Conservation (phyloP, 805 yeast genomes). For the Metschnikowia cubensis region DNA sequence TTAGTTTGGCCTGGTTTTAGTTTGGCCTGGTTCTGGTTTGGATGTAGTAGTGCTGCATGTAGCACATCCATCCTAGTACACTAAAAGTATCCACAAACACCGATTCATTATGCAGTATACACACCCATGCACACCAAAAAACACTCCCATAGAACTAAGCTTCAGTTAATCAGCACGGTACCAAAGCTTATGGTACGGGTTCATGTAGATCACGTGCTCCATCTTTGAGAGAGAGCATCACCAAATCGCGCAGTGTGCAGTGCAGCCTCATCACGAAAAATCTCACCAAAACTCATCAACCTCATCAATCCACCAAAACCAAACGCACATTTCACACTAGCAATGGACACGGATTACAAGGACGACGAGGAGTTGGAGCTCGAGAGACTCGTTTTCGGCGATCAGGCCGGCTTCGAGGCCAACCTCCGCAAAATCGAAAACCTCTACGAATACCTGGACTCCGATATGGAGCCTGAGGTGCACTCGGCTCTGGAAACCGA, state of each 20-base stretch:
- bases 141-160: too few species aligned
- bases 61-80: too few species aligned
- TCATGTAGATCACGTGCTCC: too few species aligned
- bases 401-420: slow-evolving; percentile 64
- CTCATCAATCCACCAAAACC: neutral
- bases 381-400: slow-evolving; percentile 89
- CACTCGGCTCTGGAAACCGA: slow-evolving; percentile 19
- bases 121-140: too few species aligned
- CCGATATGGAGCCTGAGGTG: slow-evolving; percentile 31
- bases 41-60: too few species aligned
- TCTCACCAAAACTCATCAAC: neutral
- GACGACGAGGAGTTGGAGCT: slow-evolving; percentile 78
- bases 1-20: too few species aligned
- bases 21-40: too few species aligned
- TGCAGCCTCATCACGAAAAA: neutral
- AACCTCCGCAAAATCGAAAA: slow-evolving; percentile 61
- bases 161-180: too few species aligned
- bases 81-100: too few species aligned
- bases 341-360: slow-evolving; percentile 42
- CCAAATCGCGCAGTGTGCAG: neutral
- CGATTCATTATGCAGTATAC: too few species aligned
- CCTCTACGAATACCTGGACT: slow-evolving; percentile 45
- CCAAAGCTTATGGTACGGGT: too few species aligned
- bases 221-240: too few species aligned
- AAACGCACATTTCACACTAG: neutral